Percentiles rank a stretch among this genome's conserved stretches.
Evolutionary conservation across 148 eudicot species (phyloP).

Genomic region (Camellia sinensis): DNA sequence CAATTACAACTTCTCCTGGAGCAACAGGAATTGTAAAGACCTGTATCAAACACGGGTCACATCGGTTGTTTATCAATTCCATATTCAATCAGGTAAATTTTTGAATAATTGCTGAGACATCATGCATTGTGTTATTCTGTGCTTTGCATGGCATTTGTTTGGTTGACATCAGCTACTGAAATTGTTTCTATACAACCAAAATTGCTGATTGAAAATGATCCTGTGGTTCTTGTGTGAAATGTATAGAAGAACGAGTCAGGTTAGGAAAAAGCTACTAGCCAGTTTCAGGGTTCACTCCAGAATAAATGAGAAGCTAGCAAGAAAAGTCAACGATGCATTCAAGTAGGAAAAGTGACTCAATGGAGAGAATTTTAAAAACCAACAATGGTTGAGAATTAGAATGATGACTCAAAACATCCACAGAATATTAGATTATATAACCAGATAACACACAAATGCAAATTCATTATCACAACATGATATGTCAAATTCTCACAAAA

Average conservation of each 20-base stretch:
- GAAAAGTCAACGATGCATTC: neutral
- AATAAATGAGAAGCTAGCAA: neutral
- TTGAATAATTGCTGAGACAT: neutral
- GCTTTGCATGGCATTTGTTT: neutral
- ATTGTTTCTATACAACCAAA: neutral
- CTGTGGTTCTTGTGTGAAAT: neutral
- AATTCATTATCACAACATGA: too few relatives aligned
- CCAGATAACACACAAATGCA: too few relatives aligned
- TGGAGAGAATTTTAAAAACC: neutral
- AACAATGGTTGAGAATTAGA: too few relatives aligned
- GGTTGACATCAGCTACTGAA: neutral
- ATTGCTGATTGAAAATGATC: neutral
- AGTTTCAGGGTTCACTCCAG: neutral
- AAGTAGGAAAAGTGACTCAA: neutral
- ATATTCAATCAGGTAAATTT: neutral
- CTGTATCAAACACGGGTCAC: constrained; percentile 30
- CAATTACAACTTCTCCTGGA: constrained; percentile 66
- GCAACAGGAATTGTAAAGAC: constrained; percentile 64
- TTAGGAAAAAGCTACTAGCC: neutral
- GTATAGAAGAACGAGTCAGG: neutral
- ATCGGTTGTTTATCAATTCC: too few relatives aligned
- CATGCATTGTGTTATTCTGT: neutral
- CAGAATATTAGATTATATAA: too few relatives aligned
- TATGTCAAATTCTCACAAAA: too few relatives aligned
- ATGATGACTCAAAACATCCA: neutral